These are phyloP conservation scores for Trichomonas vaginalis DNA, from an alignment of 208 protist genomes.

Conservation along the genomic window DNA sequence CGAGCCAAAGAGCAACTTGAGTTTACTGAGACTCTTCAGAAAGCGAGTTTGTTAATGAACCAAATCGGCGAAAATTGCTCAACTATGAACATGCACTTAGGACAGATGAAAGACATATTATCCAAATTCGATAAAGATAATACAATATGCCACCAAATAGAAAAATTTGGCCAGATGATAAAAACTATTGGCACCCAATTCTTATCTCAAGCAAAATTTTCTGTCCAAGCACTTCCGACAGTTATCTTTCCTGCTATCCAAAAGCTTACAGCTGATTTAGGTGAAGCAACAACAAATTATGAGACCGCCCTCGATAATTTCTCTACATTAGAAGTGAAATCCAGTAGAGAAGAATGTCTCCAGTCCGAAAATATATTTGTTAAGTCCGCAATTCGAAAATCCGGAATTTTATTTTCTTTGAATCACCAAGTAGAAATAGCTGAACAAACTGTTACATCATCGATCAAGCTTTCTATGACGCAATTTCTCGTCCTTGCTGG, in stretches of 20 bases:
- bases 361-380: not conserved
- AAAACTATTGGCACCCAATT: not conserved
- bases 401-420: not conserved
- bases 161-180: not conserved
- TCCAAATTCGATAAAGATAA: not conserved
- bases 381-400: not conserved
- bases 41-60: not conserved
- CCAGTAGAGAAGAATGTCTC: not conserved
- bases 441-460: not conserved
- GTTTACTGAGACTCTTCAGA: not conserved
- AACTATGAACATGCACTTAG: not conserved
- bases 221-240: not conserved
- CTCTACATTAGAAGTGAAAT: not conserved
- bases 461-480: not conserved
- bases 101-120: not conserved
- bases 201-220: not conserved
- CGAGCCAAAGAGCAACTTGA: not conserved
- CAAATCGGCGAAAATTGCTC: not conserved
- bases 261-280: not conserved
- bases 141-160: not conserved
- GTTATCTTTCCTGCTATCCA: not conserved
- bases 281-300: not conserved
- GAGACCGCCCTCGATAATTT: not conserved
- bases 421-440: not conserved
- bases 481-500: not conserved